Evolutionary conservation across 768 basidiomycete genomes (phyloP).

Genomic region (Boletellus ananiceps): DNA sequence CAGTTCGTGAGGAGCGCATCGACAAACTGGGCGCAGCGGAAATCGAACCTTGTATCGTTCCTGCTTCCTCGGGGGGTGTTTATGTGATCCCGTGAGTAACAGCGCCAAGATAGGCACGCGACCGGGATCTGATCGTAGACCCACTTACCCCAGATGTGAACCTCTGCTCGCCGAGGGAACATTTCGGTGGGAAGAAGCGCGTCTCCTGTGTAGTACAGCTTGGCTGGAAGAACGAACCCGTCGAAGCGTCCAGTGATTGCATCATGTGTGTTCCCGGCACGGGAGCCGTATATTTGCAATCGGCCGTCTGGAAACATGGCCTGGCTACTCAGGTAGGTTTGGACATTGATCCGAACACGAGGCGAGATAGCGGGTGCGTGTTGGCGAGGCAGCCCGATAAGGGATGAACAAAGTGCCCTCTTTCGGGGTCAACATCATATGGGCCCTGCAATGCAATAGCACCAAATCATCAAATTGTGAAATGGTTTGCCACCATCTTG

Average conservation of each 20-base stretch:
- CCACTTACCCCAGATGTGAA: conserved; percentile 16
- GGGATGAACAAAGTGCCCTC: not conserved
- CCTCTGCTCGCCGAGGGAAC: conserved; percentile 7
- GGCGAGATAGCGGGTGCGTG: conserved; percentile 12
- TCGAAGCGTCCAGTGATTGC: conserved; percentile 1
- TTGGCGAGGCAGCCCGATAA: conserved; percentile 1
- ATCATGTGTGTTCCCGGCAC: conserved; percentile 3
- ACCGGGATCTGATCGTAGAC: not conserved
- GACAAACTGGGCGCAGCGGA: conserved; percentile 14
- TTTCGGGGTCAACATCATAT: not conserved
- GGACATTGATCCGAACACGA: conserved; percentile 8
- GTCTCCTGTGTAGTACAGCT: conserved; percentile 3
- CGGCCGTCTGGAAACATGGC: not conserved
- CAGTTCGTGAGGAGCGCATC: conserved; percentile 24
- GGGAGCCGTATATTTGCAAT: not conserved
- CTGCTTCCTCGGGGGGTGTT: conserved; percentile 11
- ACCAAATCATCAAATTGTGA: not conserved
- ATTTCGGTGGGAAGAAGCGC: conserved; percentile 3
- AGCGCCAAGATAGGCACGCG: conserved; percentile 16
- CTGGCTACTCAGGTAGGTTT: not conserved
- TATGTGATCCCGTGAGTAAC: conserved; percentile 5
- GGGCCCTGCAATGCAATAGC: not conserved
- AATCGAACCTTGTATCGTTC: conserved; percentile 5
- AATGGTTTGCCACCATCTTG: not conserved
- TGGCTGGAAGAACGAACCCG: not conserved